Base-by-base conservation (phyloP, 352 stramenopile species). In the Thalassiosira mediterranea region DNA sequence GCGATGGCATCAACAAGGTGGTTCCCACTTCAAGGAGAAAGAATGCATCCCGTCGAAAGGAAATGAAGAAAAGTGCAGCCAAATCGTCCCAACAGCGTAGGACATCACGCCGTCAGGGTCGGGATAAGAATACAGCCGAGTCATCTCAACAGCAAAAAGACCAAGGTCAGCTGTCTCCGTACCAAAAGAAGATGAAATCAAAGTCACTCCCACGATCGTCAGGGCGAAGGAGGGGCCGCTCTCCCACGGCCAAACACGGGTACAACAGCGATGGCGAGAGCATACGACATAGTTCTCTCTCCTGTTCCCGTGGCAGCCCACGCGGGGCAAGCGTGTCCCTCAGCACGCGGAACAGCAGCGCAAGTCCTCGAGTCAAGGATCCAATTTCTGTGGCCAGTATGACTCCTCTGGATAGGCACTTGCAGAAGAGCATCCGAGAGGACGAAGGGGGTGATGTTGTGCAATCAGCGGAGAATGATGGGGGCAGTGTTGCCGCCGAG, bases 251-350 rank as follows among this genome's bases (percentile, higher is more conserved):
- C 17, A 58, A 59, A 19, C 47, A 29, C 19, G 60, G 60, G 1
- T 60, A 61, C 46, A 70, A 70, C 13, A 52, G 29, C 47, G 60
- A 70, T 25, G 46, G 46, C 13, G 60, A 70, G 26, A 47, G 25
- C 21, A 37, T 67, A 19, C 58, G 25, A 32, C 46, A 54, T 32
- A 26, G 4, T 13, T 63, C 54, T 63, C 54, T 32, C 8, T 51
- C 32, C 15, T 17, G 54, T 52, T 19, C 19, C 2, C n/a, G 32
- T 28, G n/a, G 32, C 15, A 67, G 58, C 40, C 17, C 21, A 3
- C 10, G 40, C 21, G 15, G 38, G 34, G 38, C 21, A 25, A 54
- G 58, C 21, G 3, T 54, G 3, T 44, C 21, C 2, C 17, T 67
- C 23, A 38, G 51, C 53, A 28, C 58, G 5, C 17, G n/a, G 11